Evolutionary conservation across 441 rosid species (phyloP), one percentile per base, ranked within the genome.

Genomic region (Brassica hybrid): DNA sequence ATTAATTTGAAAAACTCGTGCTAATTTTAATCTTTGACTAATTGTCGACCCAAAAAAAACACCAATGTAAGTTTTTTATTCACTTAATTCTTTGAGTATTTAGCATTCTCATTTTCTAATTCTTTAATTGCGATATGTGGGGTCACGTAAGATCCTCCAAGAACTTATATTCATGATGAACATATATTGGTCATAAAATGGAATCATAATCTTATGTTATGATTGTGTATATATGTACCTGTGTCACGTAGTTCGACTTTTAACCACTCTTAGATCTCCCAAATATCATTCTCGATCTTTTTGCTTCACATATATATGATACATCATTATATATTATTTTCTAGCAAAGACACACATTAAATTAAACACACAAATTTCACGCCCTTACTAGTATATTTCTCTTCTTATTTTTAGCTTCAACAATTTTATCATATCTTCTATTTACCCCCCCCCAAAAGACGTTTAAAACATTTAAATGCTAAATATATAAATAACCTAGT

Each of bases 161-260:
- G 74, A 79, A 85, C 85, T 85, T 23, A 13, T 71, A 89, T 85
- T 89, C 83, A 32, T 18, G 73, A 72, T 19, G 58, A 66, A 60
- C 73, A 82, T 77, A 82, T 77, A 80, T 72, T 79, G 86, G 79
- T 84, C 52, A 73, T 18, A 85, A 83, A 86, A 83, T 88, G 81
- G 90, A 87, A 86, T 89, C 89, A 76, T 70, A 83, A 89, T 88
- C 91, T 88, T 83, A 69, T 67, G 78, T 84, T 76, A 80, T 18
- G 74, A 86, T 80, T 81, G 36, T n/a, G n/a, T n/a, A n/a, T n/a
- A n/a, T 57, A 27, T 82, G 80, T 71, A 89, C 84, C 83, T 79
- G 75, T 85, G 83, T 84, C 83, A 71, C 85, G 83, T 83, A 84
- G 75, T 83, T 71, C 77, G 43, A 58, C 80, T 75, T 79, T 80